Evolutionary conservation across 495 filamentous ascomycete species (phyloP), one percentile per base, ranked within the genome.

Genomic region (Penicillium pulvis): DNA sequence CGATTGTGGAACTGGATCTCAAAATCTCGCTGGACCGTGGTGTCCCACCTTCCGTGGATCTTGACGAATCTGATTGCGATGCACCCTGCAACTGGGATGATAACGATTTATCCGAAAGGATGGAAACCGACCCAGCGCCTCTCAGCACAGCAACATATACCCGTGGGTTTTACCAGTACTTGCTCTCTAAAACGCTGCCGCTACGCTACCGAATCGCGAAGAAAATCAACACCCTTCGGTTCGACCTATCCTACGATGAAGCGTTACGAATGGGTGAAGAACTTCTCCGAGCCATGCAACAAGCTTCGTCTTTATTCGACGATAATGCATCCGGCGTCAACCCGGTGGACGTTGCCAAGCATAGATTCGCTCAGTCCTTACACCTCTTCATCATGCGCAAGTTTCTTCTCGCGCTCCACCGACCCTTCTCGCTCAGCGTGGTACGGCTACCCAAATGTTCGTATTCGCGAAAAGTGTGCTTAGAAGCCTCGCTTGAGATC

Each of bases 61-160:
- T 77, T 10, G 71, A 77, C 14, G 75, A 79, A 55, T 80, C 74
- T 47, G 73, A 79, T 45, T 87, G 82, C 12, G 72, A 75, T 51
- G 61, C 77, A 1, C 86, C 86, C 0, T 73, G 76, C 8, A 87
- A 87, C 39, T 69, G 75, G 60, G 75, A 87, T 60, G 86, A 89
- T 56, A 64, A 73, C 8, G 79, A 86, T n/a, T 61, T 88, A 11
- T 67, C 68, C 24, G 79, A 81, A 49, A 62, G 71, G 0, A 79
- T 79, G 53, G 64, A 63, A n/a, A 64, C 61, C 5, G 53, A 66
- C 3, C 71, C 75, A 6, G 58, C 63, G 6, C 62, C 72, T 10
- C 67, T 72, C 6, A 71, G 75, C 12, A 68, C 50, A 4, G 62
- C 56, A 0, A 69, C 48, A 6, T 79, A 72, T 51, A 87, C 85